A percentile compares a stretch with the other conserved stretches of the same genome.
Evolutionary conservation across 225 moss, liverwort and hornwort genomes (phyloP).

Genomic region (Pleurozium schreberi): DNA sequence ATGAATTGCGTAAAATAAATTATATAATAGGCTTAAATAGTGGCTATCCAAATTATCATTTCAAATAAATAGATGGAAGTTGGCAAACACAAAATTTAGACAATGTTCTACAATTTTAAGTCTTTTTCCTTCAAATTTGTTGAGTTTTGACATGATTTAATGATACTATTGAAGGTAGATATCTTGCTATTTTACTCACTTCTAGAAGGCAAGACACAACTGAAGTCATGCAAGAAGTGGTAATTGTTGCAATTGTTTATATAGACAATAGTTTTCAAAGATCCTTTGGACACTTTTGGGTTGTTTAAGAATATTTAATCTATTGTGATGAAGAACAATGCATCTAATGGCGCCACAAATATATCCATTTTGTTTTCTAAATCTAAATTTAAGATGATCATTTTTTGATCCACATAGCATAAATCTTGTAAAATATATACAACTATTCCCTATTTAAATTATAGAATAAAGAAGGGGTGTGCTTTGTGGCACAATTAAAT

Average conservation of each 20-base stretch:
- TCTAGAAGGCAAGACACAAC: neutral
- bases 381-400: too few species aligned
- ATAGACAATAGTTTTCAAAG: neutral
- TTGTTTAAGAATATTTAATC: neutral
- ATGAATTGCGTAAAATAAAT: neutral
- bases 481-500: too few species aligned
- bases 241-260: neutral
- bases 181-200: neutral
- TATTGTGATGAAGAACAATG: neutral
- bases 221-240: neutral
- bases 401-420: neutral
- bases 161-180: neutral
- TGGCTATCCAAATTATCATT: neutral
- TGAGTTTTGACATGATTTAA: neutral
- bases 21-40: neutral
- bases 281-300: neutral
- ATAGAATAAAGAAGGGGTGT: neutral
- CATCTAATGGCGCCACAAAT: neutral
- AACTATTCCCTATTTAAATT: neutral
- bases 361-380: too few species aligned
- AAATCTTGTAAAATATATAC: neutral
- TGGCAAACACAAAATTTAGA: neutral
- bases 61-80: neutral
- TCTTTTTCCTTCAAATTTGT: neutral
- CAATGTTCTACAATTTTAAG: neutral